Percentiles rank a stretch among this genome's conserved stretches.
phyloP scores from a whole-genome alignment of 1,139 yeast species.

The Sugiyamaella castrensis region DNA sequence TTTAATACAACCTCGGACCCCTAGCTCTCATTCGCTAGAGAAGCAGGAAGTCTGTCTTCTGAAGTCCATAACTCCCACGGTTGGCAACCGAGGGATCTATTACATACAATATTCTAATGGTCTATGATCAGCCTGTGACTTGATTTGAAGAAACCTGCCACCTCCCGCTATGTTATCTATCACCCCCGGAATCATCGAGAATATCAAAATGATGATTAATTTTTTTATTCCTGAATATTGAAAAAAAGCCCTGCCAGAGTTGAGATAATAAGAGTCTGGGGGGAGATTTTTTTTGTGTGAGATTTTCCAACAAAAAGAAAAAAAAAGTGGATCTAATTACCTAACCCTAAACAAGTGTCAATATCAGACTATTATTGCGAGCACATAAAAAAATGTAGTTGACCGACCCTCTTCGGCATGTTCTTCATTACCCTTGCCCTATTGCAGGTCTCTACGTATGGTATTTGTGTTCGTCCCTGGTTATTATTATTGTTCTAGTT shows the following conservation, averaged over 20 bases:
- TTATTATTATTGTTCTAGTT: no score
- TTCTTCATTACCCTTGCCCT: no score
- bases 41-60: slow-evolving; percentile 3
- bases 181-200: slow-evolving; percentile 9
- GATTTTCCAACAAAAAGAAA: slow-evolving; percentile 3
- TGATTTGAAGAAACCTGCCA: slow-evolving; percentile 29
- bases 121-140: slow-evolving; percentile 30
- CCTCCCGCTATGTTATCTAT: slow-evolving; percentile 24
- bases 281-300: no score
- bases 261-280: no score
- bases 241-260: no score
- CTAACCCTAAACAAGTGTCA: not conserved
- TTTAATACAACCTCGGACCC: no score
- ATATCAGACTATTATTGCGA: no score
- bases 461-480: no score
- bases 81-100: not conserved
- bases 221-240: no score
- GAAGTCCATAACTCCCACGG: not conserved
- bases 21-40: not conserved
- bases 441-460: no score
- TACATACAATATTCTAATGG: slow-evolving; percentile 40
- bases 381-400: no score
- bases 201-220: not conserved
- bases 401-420: no score
- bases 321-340: not conserved